A percentile compares a stretch with the other conserved stretches of the same genome.
Conservation (phyloP, 148 eudicot genomes). For the Vaccinium corymbosum region DNA sequence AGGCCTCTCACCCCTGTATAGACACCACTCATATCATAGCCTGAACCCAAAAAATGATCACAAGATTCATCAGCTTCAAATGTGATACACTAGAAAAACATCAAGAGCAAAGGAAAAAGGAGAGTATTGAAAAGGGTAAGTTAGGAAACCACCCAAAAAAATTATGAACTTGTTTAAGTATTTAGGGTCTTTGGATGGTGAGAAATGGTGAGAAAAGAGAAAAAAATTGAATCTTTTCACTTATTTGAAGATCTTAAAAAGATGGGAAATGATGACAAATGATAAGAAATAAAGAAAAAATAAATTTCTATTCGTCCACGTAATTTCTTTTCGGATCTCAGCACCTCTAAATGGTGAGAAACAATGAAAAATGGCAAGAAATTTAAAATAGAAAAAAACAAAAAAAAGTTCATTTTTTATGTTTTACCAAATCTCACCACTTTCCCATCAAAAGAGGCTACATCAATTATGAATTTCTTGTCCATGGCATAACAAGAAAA, state of each 20-base stretch:
- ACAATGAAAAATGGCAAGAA: not conserved
- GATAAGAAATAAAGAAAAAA: not conserved
- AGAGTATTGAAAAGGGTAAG: not conserved
- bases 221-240: not conserved
- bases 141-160: not conserved
- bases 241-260: not conserved
- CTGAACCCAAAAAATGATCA: conserved; percentile 24
- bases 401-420: not conserved
- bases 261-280: not conserved
- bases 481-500: not conserved
- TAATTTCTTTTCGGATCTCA: not conserved
- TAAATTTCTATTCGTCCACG: not conserved
- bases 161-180: conserved; percentile 11
- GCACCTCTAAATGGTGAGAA: not conserved
- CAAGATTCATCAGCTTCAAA: not conserved
- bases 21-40: conserved; percentile 44
- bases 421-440: not conserved
- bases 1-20: conserved; percentile 42
- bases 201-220: not conserved
- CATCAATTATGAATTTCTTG: conserved; percentile 8
- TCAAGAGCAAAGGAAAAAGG: not conserved
- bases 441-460: conserved; percentile 1
- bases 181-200: conserved; percentile 14
- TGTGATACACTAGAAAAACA: not conserved
- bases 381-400: not conserved